Evolutionary conservation across 768 basidiomycete species (phyloP), one percentile per base, ranked within the genome.

Genomic region (Multifurca ochricompacta): DNA sequence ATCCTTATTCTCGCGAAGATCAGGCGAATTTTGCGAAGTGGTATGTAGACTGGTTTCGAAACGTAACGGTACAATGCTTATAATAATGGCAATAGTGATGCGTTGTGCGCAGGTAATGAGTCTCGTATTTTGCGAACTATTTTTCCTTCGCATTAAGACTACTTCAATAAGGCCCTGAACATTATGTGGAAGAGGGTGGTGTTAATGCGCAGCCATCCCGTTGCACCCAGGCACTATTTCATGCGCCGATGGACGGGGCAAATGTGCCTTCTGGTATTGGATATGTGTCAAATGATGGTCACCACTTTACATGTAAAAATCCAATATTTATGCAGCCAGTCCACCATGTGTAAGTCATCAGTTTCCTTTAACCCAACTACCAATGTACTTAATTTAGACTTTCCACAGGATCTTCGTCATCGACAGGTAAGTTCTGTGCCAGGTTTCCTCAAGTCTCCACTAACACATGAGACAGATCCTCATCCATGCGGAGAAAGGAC

Each of bases 1-100:
- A 83, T 62, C 81, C 81, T 0, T 82, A 83, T 54, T 73, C 80
- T 19, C 71, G 70, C 13, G 78, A 80, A 36, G 78, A 82, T 43
- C 77, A 77, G 58, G 48, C 69, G 1, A 73, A 74, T 42, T 83
- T 81, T 60, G n/a, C n/a, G n/a, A n/a, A n/a, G n/a, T n/a, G n/a
- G n/a, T n/a, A n/a, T n/a, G n/a, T n/a, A n/a, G n/a, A 76, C 62
- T 81, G 79, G 77, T 77, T 61, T 48, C 73, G 61, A 1, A 10
- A 44, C 19, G 18, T n/a, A 6, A 5, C 7, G 31, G 0, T 18
- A 16, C 9, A 6, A 40, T 53, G 27, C 55, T 50, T 35, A 37
- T 11, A 14, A 18, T 35, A 41, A 8, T 53, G 28, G 2, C 8
- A 46, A 25, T 44, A 78, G 77, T 54, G 77, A 80, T 60, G 65